These are phyloP conservation scores for Bretschneidera sinensis DNA, from an alignment of 345 rosid genomes.

Conservation along the genomic window DNA sequence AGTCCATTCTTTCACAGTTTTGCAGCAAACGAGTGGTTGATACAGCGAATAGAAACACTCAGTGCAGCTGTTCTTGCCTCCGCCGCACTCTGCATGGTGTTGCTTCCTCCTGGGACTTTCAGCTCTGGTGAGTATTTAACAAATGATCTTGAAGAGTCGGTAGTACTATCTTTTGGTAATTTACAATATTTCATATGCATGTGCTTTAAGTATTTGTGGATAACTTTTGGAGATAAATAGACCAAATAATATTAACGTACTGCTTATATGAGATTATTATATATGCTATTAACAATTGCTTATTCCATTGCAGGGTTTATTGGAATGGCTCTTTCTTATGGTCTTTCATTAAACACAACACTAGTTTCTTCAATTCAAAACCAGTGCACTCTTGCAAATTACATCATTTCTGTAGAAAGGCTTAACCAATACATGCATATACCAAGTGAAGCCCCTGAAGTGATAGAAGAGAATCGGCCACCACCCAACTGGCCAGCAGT, in stretches of 20 bases:
- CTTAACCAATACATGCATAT: slow-evolving; percentile 83
- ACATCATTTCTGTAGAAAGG: slow-evolving; percentile 92
- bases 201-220: too few species aligned
- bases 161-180: neutral
- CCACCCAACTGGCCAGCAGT: slow-evolving; percentile 72
- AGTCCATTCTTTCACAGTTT: slow-evolving; percentile 91
- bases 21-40: slow-evolving; percentile 90
- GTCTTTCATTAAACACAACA: slow-evolving; percentile 75
- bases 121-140: slow-evolving; percentile 56
- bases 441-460: slow-evolving; percentile 95
- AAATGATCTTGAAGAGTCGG: neutral
- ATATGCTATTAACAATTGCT: too few species aligned
- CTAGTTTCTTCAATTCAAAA: slow-evolving; percentile 76
- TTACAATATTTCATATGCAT: too few species aligned
- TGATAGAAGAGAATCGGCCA: slow-evolving; percentile 73
- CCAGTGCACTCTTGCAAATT: slow-evolving; percentile 78
- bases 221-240: too few species aligned
- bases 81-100: slow-evolving; percentile 87
- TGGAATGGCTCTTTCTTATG: slow-evolving; percentile 96
- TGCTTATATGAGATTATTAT: too few species aligned
- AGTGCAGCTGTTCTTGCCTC: slow-evolving; percentile 76
- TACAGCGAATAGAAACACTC: slow-evolving; percentile 73
- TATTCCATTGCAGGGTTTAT: slow-evolving; percentile 98
- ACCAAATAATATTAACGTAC: too few species aligned
- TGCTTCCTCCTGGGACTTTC: slow-evolving; percentile 90